phyloP scores from a whole-genome alignment of 768 basidiomycete species.

The Russula foetens region DNA sequence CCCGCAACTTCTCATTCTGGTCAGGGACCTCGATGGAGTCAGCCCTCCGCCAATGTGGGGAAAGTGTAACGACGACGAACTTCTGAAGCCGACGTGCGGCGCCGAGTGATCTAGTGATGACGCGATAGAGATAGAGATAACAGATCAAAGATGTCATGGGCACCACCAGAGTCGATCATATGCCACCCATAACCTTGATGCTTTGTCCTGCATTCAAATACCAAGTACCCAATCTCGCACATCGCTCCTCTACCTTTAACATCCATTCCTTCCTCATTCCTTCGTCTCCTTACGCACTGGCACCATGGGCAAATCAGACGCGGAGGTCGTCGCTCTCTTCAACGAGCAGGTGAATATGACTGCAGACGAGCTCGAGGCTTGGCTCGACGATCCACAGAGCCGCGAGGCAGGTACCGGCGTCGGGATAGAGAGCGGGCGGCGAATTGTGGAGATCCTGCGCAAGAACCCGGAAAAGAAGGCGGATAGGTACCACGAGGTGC shows the following conservation, averaged over 20 bases:
- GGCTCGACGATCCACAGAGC: conserved; percentile 28
- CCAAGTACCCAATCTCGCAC: not conserved
- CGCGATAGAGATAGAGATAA: no score
- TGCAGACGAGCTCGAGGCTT: conserved; percentile 27
- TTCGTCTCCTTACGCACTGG: not conserved
- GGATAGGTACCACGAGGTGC: conserved; percentile 26
- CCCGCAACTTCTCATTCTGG: no score
- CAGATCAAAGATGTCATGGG: not conserved
- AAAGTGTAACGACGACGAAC: no score
- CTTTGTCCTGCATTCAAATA: not conserved
- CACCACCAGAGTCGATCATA: not conserved
- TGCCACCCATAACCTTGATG: not conserved
- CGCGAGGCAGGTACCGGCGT: conserved; percentile 27
- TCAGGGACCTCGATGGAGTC: no score
- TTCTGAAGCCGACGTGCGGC: no score
- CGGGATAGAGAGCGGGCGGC: conserved; percentile 28
- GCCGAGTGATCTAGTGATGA: no score
- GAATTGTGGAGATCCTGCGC: conserved; percentile 29
- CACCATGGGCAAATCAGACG: conserved; percentile 25
- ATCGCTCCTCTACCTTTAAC: no score
- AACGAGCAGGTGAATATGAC: conserved; percentile 28
- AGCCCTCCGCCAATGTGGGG: no score
- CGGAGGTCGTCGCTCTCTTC: conserved; percentile 27
- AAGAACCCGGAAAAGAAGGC: conserved; percentile 28
- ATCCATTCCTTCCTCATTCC: not conserved